Base-by-base conservation (phyloP, 495 filamentous ascomycete species). In the Neurospora sp. region DNA sequence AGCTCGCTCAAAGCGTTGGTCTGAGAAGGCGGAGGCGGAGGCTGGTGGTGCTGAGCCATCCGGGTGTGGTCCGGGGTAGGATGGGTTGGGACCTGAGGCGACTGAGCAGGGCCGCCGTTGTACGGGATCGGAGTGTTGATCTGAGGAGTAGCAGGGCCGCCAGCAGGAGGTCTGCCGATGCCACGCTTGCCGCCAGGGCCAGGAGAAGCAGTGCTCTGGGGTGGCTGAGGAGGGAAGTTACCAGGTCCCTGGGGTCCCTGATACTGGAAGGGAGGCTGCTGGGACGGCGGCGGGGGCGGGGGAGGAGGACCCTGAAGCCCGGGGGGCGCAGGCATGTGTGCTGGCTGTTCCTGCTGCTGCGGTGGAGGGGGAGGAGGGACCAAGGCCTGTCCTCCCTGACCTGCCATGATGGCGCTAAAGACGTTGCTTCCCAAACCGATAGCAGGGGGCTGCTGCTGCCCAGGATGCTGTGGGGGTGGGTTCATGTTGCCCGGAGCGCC, bases 381-480 rank as follows among this genome's bases (percentile, higher is more conserved):
- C 73, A 93, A 92, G 16, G 91, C 93, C 85, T 94, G 94, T 77
- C 89, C 90, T 78, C 90, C 91, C 82, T 91, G 91, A 72, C 94
- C 95, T 73, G 96, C 88, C 92, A 99, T 98, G 76, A 99, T 97
- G 35, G 93, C 93, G 75, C 94, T 92, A 79, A 99, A 98, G 46
- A 98, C 86, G 80, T 96, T 94, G 81, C 90, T 94, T 37, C 96
- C 94, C 79, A 96, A 92, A n/a, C 94, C 94, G 80, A 99, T 91
- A 38, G 91, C 87, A 39, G 92, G 92, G 70, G 83, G 77, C 38
- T 70, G 83, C 68, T 91, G 91, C 80, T 95, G 94, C 4, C 89
- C 92, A 48, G 87, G 88, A 79, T 95, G 92, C 76, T 91, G 91
- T 70, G 91, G 86, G 18, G 86, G 83, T 73, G 90, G 86, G 73